These are phyloP conservation scores for Raphanus raphanistrum DNA, from an alignment of 345 rosid species.

Conservation along the genomic window DNA sequence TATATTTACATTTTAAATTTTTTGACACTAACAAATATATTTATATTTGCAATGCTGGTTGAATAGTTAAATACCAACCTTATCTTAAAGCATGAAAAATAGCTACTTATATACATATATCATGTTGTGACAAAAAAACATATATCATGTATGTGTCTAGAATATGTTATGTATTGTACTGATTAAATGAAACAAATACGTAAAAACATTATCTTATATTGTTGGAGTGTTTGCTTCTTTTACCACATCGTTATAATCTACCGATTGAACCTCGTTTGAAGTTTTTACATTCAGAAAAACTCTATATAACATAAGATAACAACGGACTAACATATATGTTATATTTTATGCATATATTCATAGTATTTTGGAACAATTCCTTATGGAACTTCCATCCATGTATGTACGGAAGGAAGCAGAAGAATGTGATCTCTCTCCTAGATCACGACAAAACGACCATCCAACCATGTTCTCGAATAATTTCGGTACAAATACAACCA, in stretches of 20 bases:
- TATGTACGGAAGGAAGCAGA: slow-evolving; percentile 25
- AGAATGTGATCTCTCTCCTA: slow-evolving; percentile 18
- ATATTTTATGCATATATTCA: not conserved
- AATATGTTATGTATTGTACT: not conserved
- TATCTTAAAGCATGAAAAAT: slow-evolving; percentile 1
- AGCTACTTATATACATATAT: not conserved
- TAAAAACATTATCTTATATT: not conserved
- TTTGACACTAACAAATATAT: not conserved
- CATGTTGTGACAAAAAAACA: no score
- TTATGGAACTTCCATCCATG: slow-evolving; percentile 1
- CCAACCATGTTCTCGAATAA: slow-evolving; percentile 5
- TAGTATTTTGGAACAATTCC: not conserved
- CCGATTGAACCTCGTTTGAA: not conserved
- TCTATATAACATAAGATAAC: not conserved
- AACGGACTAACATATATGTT: not conserved
- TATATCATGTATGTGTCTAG: no score
- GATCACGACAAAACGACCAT: slow-evolving; percentile 32
- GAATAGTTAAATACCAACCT: not conserved
- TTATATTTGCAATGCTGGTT: slow-evolving; percentile 1
- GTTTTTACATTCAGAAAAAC: not conserved
- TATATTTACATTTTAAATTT: not conserved
- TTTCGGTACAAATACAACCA: slow-evolving; percentile 1
- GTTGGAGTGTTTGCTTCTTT: not conserved
- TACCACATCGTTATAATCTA: not conserved
- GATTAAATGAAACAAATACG: not conserved